A percentile compares a stretch with the other conserved stretches of the same genome.
Conservation (phyloP, 192 early-diverging fungal species). For the Podila epicladia region DNA sequence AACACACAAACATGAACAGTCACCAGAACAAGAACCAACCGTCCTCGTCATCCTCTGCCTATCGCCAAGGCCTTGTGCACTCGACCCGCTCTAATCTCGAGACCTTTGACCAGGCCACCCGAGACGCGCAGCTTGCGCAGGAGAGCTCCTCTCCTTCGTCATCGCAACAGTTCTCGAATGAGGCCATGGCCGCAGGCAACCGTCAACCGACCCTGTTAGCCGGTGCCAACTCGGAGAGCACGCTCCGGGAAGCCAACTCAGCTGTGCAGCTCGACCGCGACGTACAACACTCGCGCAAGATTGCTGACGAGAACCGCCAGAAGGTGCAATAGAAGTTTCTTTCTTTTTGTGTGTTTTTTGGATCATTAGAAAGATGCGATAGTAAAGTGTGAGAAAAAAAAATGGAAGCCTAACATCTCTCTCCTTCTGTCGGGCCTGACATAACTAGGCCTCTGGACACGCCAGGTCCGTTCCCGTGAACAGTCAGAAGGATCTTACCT, state of each 20-base stretch:
- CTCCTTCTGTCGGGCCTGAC: background rate
- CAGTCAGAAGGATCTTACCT: slow-evolving; percentile 5
- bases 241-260: slow-evolving; percentile 16
- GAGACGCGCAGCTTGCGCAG: slow-evolving; percentile 17
- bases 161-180: background rate
- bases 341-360: background rate
- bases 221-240: background rate
- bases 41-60: background rate
- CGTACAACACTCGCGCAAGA: slow-evolving; percentile 24
- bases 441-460: slow-evolving; percentile 9
- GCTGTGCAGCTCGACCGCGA: slow-evolving; percentile 41
- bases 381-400: background rate
- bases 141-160: background rate
- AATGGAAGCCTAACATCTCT: background rate
- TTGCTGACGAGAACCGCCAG: slow-evolving; percentile 24
- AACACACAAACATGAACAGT: background rate
- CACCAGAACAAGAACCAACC: slow-evolving; percentile 8
- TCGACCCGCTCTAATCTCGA: slow-evolving; percentile 36
- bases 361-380: background rate
- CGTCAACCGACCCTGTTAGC: background rate
- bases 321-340: slow-evolving; percentile 7
- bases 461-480: background rate
- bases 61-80: slow-evolving; percentile 8
- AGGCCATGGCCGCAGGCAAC: background rate
- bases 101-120: slow-evolving; percentile 47